Conservation (phyloP, 257 asterid species). For the Capsicum chinense region DNA sequence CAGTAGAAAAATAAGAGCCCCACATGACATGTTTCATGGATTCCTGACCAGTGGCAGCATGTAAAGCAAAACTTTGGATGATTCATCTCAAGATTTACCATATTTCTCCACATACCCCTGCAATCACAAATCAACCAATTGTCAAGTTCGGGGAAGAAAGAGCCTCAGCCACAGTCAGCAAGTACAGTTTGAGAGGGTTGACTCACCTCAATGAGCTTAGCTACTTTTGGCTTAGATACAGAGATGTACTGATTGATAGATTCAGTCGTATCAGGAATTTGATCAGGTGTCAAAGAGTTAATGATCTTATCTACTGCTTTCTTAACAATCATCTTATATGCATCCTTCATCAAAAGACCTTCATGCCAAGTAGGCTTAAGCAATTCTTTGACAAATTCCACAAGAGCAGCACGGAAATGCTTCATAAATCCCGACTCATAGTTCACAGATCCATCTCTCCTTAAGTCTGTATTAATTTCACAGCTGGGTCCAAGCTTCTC, state of each 20-base stretch:
- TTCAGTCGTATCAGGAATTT: constrained; percentile 71
- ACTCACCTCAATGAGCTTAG: constrained; percentile 87
- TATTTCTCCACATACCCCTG: constrained; percentile 80
- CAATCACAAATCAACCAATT: constrained; percentile 43
- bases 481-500: background rate
- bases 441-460: constrained; percentile 40
- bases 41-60: background rate
- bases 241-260: constrained; percentile 59
- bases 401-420: constrained; percentile 64
- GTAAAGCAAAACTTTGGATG: background rate
- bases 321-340: constrained; percentile 76
- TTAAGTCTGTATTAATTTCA: background rate
- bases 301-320: constrained; percentile 75
- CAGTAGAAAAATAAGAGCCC: background rate
- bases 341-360: constrained; percentile 79
- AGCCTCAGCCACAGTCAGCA: constrained; percentile 10
- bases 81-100: constrained; percentile 56
- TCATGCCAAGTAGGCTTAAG: constrained; percentile 80
- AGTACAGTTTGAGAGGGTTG: background rate
- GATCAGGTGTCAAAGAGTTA: constrained; percentile 59
- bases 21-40: background rate
- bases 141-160: constrained; percentile 22
- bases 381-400: constrained; percentile 76
- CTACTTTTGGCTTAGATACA: constrained; percentile 62
- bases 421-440: constrained; percentile 55